Base-by-base conservation (phyloP, 352 stramenopile species). In the Hyphochytrium catenoides region DNA sequence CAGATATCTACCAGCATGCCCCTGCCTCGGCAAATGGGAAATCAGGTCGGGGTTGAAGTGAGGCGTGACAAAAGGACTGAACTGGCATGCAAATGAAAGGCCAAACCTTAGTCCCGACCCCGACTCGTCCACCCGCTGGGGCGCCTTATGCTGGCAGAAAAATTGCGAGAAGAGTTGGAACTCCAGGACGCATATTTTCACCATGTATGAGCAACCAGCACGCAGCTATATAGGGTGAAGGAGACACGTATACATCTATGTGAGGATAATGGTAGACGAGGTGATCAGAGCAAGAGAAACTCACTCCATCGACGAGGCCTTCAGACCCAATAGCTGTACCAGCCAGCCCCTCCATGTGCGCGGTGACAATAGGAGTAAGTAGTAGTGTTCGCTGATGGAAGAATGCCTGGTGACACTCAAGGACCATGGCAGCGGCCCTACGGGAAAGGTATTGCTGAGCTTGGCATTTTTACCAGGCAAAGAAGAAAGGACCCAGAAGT, bases 1-100 rank as follows among this genome's bases (percentile, higher is more conserved):
- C 68, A 74, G 2, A 83, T 39, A 34, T 79, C 65, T 27, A 83
- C 67, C 21, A 79, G 69, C 15, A 83, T 45, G 5, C 59, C 57
- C 32, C 67, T 82, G 43, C 8, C n/a, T n/a, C n/a, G n/a, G n/a
- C n/a, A n/a, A n/a, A n/a, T n/a, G n/a, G n/a, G n/a, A n/a, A n/a
- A n/a, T n/a, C n/a, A n/a, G n/a, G n/a, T n/a, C n/a, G n/a, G n/a
- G 0, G 31, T 19, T 35, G 18, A 3, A 36, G 36, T 25, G 40
- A 22, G 31, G 18, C 20, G 6, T 31, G 21, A 38, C 11, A 29
- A 4, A 25, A 34, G 14, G 4, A 28, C 22, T 19, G 8, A 39
- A 18, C n/a, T 8, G 24, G 15, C 20, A 21, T 34, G 6, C 17
- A 6, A 17, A 39, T 2, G 15, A 32, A 26, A 26, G 30, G 4